A percentile compares a stretch with the other conserved stretches of the same genome.
Evolutionary conservation across 2,329 filamentous ascomycete genomes (phyloP).

Genomic region (Phyllachora maydis): DNA sequence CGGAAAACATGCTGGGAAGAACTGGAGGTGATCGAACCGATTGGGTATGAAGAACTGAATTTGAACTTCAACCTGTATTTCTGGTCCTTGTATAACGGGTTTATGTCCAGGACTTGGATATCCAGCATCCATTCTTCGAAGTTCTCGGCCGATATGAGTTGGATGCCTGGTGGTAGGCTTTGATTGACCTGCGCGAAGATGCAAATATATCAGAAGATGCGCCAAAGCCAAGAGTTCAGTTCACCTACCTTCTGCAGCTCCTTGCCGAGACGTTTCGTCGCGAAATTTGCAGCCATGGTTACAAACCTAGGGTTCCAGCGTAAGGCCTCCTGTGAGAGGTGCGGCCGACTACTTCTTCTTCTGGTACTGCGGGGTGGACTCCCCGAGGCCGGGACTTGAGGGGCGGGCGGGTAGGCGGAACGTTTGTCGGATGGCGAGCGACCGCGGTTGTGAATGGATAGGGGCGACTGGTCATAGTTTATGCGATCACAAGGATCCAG

Average conservation of each 20-base stretch:
- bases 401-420: too few relatives aligned
- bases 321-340: too few relatives aligned
- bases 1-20: slow-evolving; percentile 1
- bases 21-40: slow-evolving; percentile 38
- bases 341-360: too few relatives aligned
- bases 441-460: too few relatives aligned
- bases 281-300: slow-evolving; percentile 14
- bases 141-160: slow-evolving; percentile 60
- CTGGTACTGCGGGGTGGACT: too few relatives aligned
- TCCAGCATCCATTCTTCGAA: slow-evolving; percentile 86
- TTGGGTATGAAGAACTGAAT: slow-evolving; percentile 72
- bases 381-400: too few relatives aligned
- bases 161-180: slow-evolving; percentile 47
- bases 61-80: slow-evolving; percentile 72
- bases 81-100: slow-evolving; percentile 69
- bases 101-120: slow-evolving; percentile 73
- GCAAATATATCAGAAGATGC: slow-evolving; percentile 1
- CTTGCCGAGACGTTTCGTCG: slow-evolving; percentile 35
- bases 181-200: slow-evolving; percentile 24
- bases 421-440: too few relatives aligned
- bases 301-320: too few relatives aligned
- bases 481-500: too few relatives aligned
- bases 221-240: slow-evolving; percentile 1
- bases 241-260: slow-evolving; percentile 32
- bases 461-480: too few relatives aligned